Evolutionary conservation across 2,329 filamentous ascomycete genomes (phyloP).

Genomic region (Hymenoscyphus repandus): DNA sequence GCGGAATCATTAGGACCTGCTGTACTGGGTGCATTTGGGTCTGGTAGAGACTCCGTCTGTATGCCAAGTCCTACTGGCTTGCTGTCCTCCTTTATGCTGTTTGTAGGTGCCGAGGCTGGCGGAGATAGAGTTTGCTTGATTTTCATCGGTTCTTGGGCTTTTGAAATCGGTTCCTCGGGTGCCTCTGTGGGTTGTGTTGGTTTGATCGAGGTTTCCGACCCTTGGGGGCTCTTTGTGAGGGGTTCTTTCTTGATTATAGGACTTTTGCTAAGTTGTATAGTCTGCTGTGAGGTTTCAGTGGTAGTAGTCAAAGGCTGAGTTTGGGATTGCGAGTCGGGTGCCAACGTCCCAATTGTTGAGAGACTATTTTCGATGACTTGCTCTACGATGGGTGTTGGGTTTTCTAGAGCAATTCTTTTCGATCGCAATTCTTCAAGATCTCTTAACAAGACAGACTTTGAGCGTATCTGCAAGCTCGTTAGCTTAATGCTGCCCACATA

Average conservation of each 20-base stretch:
- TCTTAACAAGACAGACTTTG: constrained; percentile 51
- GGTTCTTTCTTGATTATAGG: constrained; percentile 19
- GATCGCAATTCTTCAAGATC: constrained; percentile 41
- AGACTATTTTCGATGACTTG: constrained; percentile 4
- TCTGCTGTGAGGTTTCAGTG: not conserved
- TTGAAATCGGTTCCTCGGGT: constrained; percentile 10
- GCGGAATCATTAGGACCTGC: constrained; percentile 21
- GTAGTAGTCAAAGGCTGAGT: not conserved
- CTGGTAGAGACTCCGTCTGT: constrained; percentile 15
- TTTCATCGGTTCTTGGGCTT: constrained; percentile 5
- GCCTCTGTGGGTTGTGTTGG: constrained; percentile 9
- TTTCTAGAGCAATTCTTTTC: constrained; percentile 27
- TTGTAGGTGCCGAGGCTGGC: constrained; percentile 19
- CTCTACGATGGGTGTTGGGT: constrained; percentile 17
- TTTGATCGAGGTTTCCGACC: not conserved
- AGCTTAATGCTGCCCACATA: not conserved
- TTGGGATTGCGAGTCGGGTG: not conserved
- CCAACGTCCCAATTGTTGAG: not conserved
- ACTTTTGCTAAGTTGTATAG: constrained; percentile 1
- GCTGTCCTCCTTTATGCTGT: constrained; percentile 8
- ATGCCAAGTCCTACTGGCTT: constrained; percentile 24
- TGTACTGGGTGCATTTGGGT: constrained; percentile 11
- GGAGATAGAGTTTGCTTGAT: constrained; percentile 17
- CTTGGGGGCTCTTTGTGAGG: constrained; percentile 13
- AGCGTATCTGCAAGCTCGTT: constrained; percentile 36